Conservation (phyloP, 1,139 yeast species). For the Yamadazyma mexicana region DNA sequence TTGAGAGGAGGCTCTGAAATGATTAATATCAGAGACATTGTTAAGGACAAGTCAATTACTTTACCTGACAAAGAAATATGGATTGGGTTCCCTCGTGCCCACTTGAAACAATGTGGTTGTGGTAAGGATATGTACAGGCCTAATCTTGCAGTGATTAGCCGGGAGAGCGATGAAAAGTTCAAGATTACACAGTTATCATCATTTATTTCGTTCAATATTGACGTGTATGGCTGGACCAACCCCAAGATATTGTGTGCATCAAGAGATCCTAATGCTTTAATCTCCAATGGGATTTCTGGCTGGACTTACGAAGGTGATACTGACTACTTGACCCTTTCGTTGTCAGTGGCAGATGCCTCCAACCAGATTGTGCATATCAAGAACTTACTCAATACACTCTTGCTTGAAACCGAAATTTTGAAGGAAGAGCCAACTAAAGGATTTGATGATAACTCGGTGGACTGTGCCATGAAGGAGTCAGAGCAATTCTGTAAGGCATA, state of each 20-base stretch:
- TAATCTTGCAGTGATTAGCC: slow-evolving; percentile 36
- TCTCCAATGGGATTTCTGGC: slow-evolving; percentile 38
- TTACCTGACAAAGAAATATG: slow-evolving; percentile 42
- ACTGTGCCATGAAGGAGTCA: slow-evolving; percentile 31
- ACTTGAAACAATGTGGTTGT: slow-evolving; percentile 48
- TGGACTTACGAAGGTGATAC: slow-evolving; percentile 24
- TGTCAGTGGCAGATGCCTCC: slow-evolving; percentile 39
- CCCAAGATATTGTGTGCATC: slow-evolving; percentile 27
- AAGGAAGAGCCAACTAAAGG: slow-evolving; percentile 15
- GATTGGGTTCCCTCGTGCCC: slow-evolving; percentile 53
- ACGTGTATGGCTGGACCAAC: slow-evolving; percentile 31
- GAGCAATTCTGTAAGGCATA: slow-evolving; percentile 20
- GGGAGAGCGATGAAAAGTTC: slow-evolving; percentile 21
- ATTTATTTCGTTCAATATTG: slow-evolving; percentile 34
- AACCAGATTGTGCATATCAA: slow-evolving; percentile 33
- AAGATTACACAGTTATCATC: slow-evolving; percentile 34
- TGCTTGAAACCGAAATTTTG: slow-evolving; percentile 16
- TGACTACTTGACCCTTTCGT: slow-evolving; percentile 33
- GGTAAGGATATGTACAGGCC: slow-evolving; percentile 50
- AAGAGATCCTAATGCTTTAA: slow-evolving; percentile 30
- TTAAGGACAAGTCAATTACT: slow-evolving; percentile 6
- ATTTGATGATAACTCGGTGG: slow-evolving; percentile 28
- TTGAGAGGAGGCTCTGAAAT: slow-evolving; percentile 37
- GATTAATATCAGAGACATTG: slow-evolving; percentile 21
- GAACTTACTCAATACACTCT: slow-evolving; percentile 23